phyloP scores from a whole-genome alignment of 805 yeast genomes.

The Lipomyces orientalis region DNA sequence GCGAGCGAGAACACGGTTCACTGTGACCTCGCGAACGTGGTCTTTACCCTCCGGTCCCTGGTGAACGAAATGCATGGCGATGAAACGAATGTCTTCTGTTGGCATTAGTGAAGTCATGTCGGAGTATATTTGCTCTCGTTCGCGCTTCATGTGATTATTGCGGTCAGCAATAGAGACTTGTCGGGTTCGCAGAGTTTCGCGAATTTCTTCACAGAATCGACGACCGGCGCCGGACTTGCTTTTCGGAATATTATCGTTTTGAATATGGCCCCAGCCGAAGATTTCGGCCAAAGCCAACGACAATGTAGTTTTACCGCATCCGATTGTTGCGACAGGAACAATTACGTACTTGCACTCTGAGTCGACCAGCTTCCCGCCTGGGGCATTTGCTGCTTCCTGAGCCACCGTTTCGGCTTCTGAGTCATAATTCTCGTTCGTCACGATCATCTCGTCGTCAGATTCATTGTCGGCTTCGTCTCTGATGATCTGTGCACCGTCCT shows the following conservation, averaged over 20 bases:
- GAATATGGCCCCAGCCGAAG: slow-evolving; percentile 75
- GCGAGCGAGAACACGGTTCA: slow-evolving; percentile 63
- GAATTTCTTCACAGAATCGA: slow-evolving; percentile 38
- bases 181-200: slow-evolving; percentile 47
- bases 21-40: slow-evolving; percentile 52
- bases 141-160: slow-evolving; percentile 76
- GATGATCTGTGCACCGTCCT: slow-evolving; percentile 60
- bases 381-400: not conserved
- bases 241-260: slow-evolving; percentile 73
- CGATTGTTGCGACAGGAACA: slow-evolving; percentile 86
- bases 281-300: slow-evolving; percentile 62
- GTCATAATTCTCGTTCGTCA: slow-evolving; percentile 27
- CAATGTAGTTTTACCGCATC: slow-evolving; percentile 93
- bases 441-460: slow-evolving; percentile 18
- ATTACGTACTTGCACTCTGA: slow-evolving; percentile 61
- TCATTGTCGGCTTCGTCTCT: slow-evolving; percentile 48
- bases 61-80: slow-evolving; percentile 72
- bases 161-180: slow-evolving; percentile 76
- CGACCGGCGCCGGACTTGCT: slow-evolving; percentile 37
- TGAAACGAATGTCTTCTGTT: slow-evolving; percentile 57
- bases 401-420: slow-evolving; percentile 17
- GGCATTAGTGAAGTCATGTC: slow-evolving; percentile 49
- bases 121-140: slow-evolving; percentile 68
- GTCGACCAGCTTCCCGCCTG: not conserved
- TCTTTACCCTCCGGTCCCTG: slow-evolving; percentile 26